Base-by-base conservation (phyloP, 768 basidiomycete genomes). In the Lactifluus rugatus region DNA sequence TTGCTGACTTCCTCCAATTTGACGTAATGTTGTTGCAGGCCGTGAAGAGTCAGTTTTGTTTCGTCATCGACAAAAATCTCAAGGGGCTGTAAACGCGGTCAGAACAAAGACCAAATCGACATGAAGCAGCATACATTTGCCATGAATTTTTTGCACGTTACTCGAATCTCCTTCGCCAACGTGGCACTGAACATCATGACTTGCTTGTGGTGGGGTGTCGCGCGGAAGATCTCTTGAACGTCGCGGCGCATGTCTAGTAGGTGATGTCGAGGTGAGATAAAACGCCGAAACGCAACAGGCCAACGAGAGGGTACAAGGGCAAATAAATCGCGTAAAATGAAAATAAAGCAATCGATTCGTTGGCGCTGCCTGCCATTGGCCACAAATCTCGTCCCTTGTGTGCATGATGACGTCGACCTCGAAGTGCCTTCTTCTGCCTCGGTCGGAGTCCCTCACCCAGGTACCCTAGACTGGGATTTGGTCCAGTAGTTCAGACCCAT, bases 131-230 rank as follows among this genome's bases (percentile, higher is more conserved):
- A 63, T 67, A 97, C 96, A 70, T 91, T 95, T 32, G 90, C 89
- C 96, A 99, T 99, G 73, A 99, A 99, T 71, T 99, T 98, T 77
- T 98, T 98, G 83, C 96, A 99, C 0, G 96, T 98, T 7, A 85
- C 80, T 57, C 96, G 81, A 58, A 99, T 95, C 64, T 98, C 96
- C 78, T 99, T 98, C 57, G 92, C 84, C 60, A 99, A 75, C 1
- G 96, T 99, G 41, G 96, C 96, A 67, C 93, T 95, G 80, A 99
- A 99, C 96, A 99, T 99, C 96, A 99, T 99, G 65, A 99, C 96
- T 80, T 99, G 95, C 78, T 99, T 99, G 81, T 96, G 93, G 74
- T 96, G 95, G 51, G 96, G 96, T 19, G 96, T 98, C 17, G 92
- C 82, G 67, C 95, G 87, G 83, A 98, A 99, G 68, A 99, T 98